phyloP scores from a whole-genome alignment of 2,329 filamentous ascomycete genomes.

The Beauveria bassiana region DNA sequence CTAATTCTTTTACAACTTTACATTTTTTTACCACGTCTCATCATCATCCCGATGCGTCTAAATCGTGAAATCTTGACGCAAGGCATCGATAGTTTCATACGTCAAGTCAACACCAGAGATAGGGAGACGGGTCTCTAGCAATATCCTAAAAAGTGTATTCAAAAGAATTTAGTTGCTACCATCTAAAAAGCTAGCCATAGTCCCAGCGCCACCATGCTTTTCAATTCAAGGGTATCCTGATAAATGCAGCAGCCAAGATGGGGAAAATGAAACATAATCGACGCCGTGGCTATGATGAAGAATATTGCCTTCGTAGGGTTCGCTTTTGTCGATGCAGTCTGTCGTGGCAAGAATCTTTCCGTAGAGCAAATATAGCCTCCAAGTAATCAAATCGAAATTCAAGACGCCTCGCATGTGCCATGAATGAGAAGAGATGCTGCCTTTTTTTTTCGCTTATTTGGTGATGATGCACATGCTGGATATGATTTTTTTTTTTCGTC shows the following conservation, averaged over 20 bases:
- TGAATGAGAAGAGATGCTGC: conserved; percentile 9
- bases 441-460: background rate
- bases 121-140: background rate
- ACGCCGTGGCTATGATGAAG: background rate
- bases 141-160: background rate
- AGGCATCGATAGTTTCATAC: too few relatives aligned
- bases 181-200: background rate
- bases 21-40: too few relatives aligned
- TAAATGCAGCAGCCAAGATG: conserved; percentile 7
- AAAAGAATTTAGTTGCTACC: background rate
- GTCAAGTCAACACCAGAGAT: background rate
- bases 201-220: conserved; percentile 1
- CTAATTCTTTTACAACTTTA: too few relatives aligned
- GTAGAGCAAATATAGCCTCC: background rate
- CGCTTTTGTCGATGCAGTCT: background rate
- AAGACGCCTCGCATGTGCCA: background rate
- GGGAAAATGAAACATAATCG: conserved; percentile 2
- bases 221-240: conserved; percentile 8
- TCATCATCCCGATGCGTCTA: too few relatives aligned
- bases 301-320: background rate
- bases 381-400: background rate
- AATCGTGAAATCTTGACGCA: too few relatives aligned
- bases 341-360: background rate
- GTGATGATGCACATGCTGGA: background rate
- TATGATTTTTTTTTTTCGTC: background rate